A percentile compares a stretch with the other conserved stretches of the same genome.
These are phyloP conservation scores for Saccharomyces jurei DNA, from an alignment of 805 yeast species.

Conservation along the genomic window DNA sequence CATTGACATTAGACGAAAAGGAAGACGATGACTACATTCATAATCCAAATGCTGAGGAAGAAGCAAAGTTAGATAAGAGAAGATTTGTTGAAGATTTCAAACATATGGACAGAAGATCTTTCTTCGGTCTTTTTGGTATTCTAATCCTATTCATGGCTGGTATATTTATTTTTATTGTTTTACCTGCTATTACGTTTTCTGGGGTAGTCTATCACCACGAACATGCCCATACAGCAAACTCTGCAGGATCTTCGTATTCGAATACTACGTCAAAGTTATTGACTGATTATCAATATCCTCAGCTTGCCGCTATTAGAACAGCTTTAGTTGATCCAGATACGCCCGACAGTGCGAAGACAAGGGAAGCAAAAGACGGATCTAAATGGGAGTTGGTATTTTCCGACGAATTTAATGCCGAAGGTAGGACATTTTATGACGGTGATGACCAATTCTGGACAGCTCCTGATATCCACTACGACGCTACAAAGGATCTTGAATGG, in stretches of 20 bases:
- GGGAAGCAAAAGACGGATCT: slow-evolving; percentile 51
- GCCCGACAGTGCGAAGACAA: slow-evolving; percentile 42
- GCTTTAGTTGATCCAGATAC: slow-evolving; percentile 55
- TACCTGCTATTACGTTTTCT: slow-evolving; percentile 79
- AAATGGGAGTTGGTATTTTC: slow-evolving; percentile 74
- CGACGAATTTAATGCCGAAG: slow-evolving; percentile 85
- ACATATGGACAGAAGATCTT: slow-evolving; percentile 54
- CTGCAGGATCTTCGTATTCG: neutral
- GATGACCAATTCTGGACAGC: slow-evolving; percentile 92
- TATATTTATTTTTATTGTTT: slow-evolving; percentile 59
- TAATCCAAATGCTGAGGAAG: slow-evolving; percentile 92
- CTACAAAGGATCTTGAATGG: slow-evolving; percentile 90
- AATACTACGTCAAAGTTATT: slow-evolving; percentile 32
- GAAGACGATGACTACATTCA: slow-evolving; percentile 93
- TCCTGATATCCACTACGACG: slow-evolving; percentile 74
- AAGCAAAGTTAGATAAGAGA: slow-evolving; percentile 73
- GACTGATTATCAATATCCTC: slow-evolving; percentile 44
- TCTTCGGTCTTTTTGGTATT: slow-evolving; percentile 56
- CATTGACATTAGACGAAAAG: slow-evolving; percentile 82
- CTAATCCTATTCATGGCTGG: slow-evolving; percentile 52
- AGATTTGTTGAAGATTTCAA: slow-evolving; percentile 58
- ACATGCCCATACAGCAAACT: neutral
- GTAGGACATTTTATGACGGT: slow-evolving; percentile 81
- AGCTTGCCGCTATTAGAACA: slow-evolving; percentile 44
- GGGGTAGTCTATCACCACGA: slow-evolving; percentile 43